Percentiles rank a stretch among this genome's conserved stretches.
phyloP scores from a whole-genome alignment of 805 yeast species.

The Kregervanrija pseudodelftensis region DNA sequence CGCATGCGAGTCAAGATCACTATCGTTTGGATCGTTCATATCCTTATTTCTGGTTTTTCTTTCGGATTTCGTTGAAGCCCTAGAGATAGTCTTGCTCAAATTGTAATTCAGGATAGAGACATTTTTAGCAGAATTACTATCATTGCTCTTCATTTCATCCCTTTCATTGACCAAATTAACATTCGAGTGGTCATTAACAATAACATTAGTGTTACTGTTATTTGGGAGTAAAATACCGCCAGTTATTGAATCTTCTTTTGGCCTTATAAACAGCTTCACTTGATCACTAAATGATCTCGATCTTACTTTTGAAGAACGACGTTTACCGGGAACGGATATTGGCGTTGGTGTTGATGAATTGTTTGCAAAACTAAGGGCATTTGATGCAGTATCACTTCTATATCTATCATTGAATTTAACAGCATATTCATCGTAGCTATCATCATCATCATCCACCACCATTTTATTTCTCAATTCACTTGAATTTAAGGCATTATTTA shows the following conservation, averaged over 20 bases:
- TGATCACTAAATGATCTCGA: slow-evolving; percentile 39
- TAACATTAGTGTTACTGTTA: slow-evolving; percentile 6
- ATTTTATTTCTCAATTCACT: slow-evolving; percentile 24
- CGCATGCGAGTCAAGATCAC: slow-evolving; percentile 65
- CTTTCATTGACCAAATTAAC: neutral
- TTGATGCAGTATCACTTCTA: slow-evolving; percentile 1
- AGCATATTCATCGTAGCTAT: slow-evolving; percentile 22
- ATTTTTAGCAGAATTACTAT: slow-evolving; percentile 3
- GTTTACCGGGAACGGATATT: slow-evolving; percentile 1
- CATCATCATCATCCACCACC: slow-evolving; percentile 25
- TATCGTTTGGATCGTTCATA: slow-evolving; percentile 34
- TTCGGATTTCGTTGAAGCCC: slow-evolving; percentile 25
- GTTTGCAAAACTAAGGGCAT: slow-evolving; percentile 8
- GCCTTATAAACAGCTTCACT: slow-evolving; percentile 29
- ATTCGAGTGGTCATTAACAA: slow-evolving; percentile 5
- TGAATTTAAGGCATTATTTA: slow-evolving; percentile 13
- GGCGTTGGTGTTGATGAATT: slow-evolving; percentile 10
- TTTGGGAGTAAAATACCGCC: slow-evolving; percentile 25
- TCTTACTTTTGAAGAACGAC: slow-evolving; percentile 16
- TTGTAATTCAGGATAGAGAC: slow-evolving; percentile 15
- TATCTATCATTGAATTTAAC: slow-evolving; percentile 19
- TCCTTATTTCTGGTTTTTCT: slow-evolving; percentile 9
- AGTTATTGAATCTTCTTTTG: slow-evolving; percentile 25
- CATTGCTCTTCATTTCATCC: neutral
- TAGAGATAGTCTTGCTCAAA: slow-evolving; percentile 23